phyloP scores from a whole-genome alignment of 805 yeast species.

The Wickerhamiella azyma region DNA sequence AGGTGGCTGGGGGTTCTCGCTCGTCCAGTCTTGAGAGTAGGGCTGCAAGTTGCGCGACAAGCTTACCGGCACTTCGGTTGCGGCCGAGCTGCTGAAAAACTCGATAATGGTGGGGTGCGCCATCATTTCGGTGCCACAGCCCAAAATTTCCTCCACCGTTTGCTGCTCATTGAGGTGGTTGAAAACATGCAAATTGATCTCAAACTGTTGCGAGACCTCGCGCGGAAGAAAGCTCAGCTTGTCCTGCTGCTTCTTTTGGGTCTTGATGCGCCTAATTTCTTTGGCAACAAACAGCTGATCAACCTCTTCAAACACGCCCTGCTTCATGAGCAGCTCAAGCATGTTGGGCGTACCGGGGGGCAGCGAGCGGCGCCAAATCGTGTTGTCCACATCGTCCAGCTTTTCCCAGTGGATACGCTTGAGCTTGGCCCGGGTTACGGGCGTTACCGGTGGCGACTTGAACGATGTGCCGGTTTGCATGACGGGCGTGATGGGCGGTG shows the following conservation, averaged over 20 bases:
- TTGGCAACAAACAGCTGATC: constrained; percentile 82
- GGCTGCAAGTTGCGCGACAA: constrained; percentile 65
- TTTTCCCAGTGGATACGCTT: constrained; percentile 98
- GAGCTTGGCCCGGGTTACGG: constrained; percentile 35
- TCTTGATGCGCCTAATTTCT: constrained; percentile 38
- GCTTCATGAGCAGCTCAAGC: constrained; percentile 50
- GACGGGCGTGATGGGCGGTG: constrained; percentile 23
- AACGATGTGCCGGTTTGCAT: constrained; percentile 20
- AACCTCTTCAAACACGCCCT: constrained; percentile 72
- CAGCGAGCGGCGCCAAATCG: constrained; percentile 54
- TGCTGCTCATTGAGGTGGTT: constrained; percentile 47
- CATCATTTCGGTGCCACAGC: constrained; percentile 61
- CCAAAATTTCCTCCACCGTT: constrained; percentile 54
- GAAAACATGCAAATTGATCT: constrained; percentile 78
- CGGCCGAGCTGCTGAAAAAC: constrained; percentile 61
- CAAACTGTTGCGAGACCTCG: constrained; percentile 87
- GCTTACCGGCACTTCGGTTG: constrained; percentile 61
- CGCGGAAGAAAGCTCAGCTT: constrained; percentile 62
- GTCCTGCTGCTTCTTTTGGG: constrained; percentile 32
- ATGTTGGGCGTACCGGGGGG: constrained; percentile 39
- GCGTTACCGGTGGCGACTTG: background rate
- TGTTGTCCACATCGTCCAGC: constrained; percentile 66
- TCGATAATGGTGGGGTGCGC: constrained; percentile 65
- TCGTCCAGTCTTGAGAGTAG: constrained; percentile 46
- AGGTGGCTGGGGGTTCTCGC: constrained; percentile 28